Conservation (phyloP, 2,329 filamentous ascomycete genomes). For the Neofusicoccum parvum region DNA sequence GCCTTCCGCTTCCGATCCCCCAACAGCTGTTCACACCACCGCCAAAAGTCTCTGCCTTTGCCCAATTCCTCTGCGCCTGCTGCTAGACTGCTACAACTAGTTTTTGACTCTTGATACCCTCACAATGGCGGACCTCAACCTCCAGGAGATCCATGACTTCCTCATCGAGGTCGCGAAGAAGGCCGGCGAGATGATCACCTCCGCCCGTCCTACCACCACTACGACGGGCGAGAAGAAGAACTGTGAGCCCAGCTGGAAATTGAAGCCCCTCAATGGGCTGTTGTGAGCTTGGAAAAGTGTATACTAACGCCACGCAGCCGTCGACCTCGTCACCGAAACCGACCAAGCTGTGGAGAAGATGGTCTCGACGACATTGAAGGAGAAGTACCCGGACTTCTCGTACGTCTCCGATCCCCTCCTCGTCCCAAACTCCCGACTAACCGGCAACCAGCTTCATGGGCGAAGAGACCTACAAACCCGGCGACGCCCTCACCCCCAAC, state of each 20-base stretch:
- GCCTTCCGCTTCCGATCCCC: not conserved
- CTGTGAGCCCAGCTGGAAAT: constrained; percentile 31
- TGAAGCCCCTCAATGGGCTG: too few relatives aligned
- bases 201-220: constrained; percentile 46
- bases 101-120: not conserved
- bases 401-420: too few relatives aligned
- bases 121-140: constrained; percentile 36
- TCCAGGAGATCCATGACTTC: constrained; percentile 53
- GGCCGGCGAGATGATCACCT: constrained; percentile 50
- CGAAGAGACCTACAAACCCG: constrained; percentile 74
- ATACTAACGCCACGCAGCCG: constrained; percentile 40
- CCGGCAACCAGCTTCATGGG: constrained; percentile 51
- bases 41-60: not conserved
- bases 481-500: constrained; percentile 58
- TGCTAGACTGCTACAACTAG: not conserved
- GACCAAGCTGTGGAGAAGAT: constrained; percentile 63
- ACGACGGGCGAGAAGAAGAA: constrained; percentile 53
- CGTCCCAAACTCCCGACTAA: too few relatives aligned
- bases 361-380: constrained; percentile 53
- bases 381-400: constrained; percentile 56
- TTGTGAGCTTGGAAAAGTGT: too few relatives aligned
- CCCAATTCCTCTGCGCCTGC: not conserved
- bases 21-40: not conserved
- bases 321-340: constrained; percentile 65
- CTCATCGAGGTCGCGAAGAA: constrained; percentile 49